Percentiles rank a stretch among this genome's conserved stretches.
These are phyloP conservation scores for Diaporthe ilicicola DNA, from an alignment of 2,329 filamentous ascomycete genomes.

Conservation along the genomic window DNA sequence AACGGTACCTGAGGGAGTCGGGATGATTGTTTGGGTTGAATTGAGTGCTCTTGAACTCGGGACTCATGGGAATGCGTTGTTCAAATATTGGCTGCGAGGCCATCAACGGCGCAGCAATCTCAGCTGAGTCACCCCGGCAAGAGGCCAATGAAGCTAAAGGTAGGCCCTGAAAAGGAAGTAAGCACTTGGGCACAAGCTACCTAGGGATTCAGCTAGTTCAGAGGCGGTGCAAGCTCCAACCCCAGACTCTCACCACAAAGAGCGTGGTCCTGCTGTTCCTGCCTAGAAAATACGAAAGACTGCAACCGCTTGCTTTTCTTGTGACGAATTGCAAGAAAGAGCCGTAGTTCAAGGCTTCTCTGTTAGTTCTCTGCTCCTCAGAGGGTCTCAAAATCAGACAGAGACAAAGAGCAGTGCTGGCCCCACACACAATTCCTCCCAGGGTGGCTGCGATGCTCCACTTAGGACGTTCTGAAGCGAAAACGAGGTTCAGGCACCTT, in stretches of 20 bases:
- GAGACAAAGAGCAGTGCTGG: neutral
- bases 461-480: neutral
- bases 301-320: neutral
- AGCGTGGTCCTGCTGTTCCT: neutral
- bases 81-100: neutral
- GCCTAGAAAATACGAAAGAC: neutral
- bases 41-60: neutral
- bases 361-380: neutral
- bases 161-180: neutral
- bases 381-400: neutral
- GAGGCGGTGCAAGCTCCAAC: neutral
- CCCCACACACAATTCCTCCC: neutral
- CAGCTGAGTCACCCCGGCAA: constrained; percentile 2
- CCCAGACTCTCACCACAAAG: neutral
- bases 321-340: neutral
- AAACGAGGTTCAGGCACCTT: neutral
- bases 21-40: neutral
- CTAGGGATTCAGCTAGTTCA: neutral
- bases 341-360: neutral
- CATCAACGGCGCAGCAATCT: neutral
- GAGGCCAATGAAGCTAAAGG: constrained; percentile 9
- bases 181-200: constrained; percentile 4
- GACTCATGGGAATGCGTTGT: no score
- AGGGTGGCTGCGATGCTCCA: neutral
- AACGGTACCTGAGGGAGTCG: no score